Evolutionary conservation across 495 filamentous ascomycete species (phyloP).

Genomic region (Amphirosellinia nigrospora): DNA sequence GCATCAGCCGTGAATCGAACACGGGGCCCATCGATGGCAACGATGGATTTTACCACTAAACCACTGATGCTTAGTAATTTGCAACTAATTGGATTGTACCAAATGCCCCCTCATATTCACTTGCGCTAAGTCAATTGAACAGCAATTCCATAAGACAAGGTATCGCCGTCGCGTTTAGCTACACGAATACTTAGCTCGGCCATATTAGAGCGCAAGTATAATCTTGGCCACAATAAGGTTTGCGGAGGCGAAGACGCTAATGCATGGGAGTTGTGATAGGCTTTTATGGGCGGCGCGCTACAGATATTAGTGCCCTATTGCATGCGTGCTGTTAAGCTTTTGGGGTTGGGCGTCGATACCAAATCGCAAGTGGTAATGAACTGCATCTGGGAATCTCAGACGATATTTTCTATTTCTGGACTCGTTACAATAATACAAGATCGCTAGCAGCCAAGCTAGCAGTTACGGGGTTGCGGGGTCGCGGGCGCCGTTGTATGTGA

Average conservation of each 20-base stretch:
- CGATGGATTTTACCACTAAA: slow-evolving; percentile 62
- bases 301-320: too few species aligned
- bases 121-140: neutral
- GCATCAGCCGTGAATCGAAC: slow-evolving; percentile 58
- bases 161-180: too few species aligned
- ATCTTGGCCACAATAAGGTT: neutral
- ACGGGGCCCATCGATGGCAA: slow-evolving; percentile 60
- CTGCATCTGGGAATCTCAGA: neutral
- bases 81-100: too few species aligned
- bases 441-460: neutral
- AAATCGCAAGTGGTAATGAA: neutral
- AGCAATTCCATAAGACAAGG: neutral
- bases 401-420: neutral
- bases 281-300: neutral
- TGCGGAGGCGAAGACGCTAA: too few species aligned
- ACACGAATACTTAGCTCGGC: too few species aligned
- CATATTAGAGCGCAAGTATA: neutral
- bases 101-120: neutral
- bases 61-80: slow-evolving; percentile 42
- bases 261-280: too few species aligned
- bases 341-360: neutral
- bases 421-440: neutral
- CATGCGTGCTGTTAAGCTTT: neutral
- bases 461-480: too few species aligned
- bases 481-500: neutral